Evolutionary conservation across 495 filamentous ascomycete genomes (phyloP).

Genomic region (Bathelium albidoporum): DNA sequence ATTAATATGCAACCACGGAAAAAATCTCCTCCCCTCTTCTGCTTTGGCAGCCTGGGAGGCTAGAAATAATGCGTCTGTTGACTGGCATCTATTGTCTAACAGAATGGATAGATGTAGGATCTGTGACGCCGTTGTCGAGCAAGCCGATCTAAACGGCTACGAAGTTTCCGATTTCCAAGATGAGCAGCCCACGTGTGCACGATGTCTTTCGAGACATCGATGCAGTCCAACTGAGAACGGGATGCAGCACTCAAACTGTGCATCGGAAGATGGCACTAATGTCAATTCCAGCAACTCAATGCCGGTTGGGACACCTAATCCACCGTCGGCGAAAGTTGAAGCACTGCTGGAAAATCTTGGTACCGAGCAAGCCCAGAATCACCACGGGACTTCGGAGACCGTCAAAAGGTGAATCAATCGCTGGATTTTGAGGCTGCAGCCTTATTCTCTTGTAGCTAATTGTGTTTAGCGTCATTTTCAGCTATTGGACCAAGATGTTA

Average conservation of each 20-base stretch:
- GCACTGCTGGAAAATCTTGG: conserved; percentile 18
- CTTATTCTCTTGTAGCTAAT: neutral
- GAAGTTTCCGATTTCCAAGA: neutral
- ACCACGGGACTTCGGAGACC: neutral
- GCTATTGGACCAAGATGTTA: conserved; percentile 84
- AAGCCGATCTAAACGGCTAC: neutral
- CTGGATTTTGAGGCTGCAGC: too few relatives aligned
- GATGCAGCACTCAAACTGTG: neutral
- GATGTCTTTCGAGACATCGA: neutral
- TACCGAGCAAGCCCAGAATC: conserved; percentile 6
- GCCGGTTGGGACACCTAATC: conserved; percentile 3
- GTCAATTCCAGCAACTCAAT: neutral
- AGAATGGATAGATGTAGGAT: conserved; percentile 4
- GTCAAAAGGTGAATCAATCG: neutral
- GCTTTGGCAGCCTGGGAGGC: conserved; percentile 14
- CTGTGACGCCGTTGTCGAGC: neutral
- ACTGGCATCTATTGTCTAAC: conserved; percentile 19
- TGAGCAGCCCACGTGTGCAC: neutral
- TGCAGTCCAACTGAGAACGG: neutral
- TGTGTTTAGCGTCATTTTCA: conserved; percentile 60
- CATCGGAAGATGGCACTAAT: neutral
- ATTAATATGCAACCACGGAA: conserved; percentile 27
- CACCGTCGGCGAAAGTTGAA: conserved; percentile 20
- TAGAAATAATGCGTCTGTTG: conserved; percentile 8
- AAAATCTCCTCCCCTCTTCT: conserved; percentile 19